Evolutionary conservation across 2,329 filamentous ascomycete genomes (phyloP), one percentile per base, ranked within the genome.

Genomic region (Fusarium sp.): DNA sequence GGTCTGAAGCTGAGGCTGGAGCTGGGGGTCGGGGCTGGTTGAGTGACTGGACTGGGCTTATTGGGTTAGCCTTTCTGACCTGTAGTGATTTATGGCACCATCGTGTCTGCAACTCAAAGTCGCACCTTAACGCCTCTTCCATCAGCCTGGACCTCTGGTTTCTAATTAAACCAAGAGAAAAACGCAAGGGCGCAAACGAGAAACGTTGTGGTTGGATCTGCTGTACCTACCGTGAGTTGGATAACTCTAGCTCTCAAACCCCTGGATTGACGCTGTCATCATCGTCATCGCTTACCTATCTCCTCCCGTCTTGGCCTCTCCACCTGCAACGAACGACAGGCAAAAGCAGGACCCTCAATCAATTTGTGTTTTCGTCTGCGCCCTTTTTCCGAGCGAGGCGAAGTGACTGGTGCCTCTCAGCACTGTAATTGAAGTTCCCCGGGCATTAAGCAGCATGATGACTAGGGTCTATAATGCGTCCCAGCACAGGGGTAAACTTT

Each of bases 261-360:
- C 68, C 68, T 71, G 52, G 67, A 71, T 67, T 46, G 62, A 53
- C 68, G 52, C 67, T 71, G 68, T 71, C 68, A 71, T 71, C 68
- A 71, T 68, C 68, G 68, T 68, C 68, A 71, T 71, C 53, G 68
- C 68, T 68, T 49, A 64, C 35, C 54, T 55, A 57, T 66, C 68
- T 67, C 68, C 64, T 66, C 66, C 68, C 68, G 56, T 62, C 65
- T 68, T 68, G 65, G 65, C 64, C 60, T 25, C 45, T 57, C 65
- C 65, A 68, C 65, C 45, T 15, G 18, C 12, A 71, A 64, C 56
- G 56, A 71, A 71, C 68, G 56, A 68, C 63, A 60, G 38, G 29
- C 22, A 58, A 29, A 58, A 41, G 35, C 31, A 49, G 35, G 54
- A 18, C 41, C 41, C 31, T 44, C 50, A 13, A 8, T 54, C 10